Percentiles rank a stretch among this genome's conserved stretches.
Conservation (phyloP, 1,139 yeast species). For the Taphrina betulina region DNA sequence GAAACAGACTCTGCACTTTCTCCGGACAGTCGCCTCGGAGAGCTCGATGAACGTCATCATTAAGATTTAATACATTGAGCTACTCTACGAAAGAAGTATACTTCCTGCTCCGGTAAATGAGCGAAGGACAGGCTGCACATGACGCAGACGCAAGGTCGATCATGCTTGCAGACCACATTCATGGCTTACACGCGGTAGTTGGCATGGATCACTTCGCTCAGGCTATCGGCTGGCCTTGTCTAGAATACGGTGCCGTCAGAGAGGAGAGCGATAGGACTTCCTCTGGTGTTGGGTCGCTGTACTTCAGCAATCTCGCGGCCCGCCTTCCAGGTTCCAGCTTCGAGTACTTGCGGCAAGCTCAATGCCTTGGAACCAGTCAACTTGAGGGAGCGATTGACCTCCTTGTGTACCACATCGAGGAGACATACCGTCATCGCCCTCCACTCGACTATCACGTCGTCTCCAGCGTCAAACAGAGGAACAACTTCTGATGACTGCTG, state of each 20-base stretch:
- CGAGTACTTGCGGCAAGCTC: constrained; percentile 56
- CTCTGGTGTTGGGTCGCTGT: constrained; percentile 51
- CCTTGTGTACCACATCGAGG: constrained; percentile 52
- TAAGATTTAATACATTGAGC: too few relatives aligned
- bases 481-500: constrained; percentile 42
- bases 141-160: too few relatives aligned
- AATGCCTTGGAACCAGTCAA: constrained; percentile 44
- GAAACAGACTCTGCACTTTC: too few relatives aligned
- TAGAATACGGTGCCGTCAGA: constrained; percentile 59
- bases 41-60: too few relatives aligned
- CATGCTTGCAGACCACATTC: too few relatives aligned
- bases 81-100: too few relatives aligned
- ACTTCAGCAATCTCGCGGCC: constrained; percentile 57
- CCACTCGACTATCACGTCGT: constrained; percentile 65
- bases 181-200: too few relatives aligned
- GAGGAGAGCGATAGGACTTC: constrained; percentile 59
- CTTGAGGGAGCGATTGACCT: constrained; percentile 50
- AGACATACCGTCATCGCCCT: constrained; percentile 58
- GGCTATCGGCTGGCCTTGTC: too few relatives aligned
- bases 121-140: too few relatives aligned
- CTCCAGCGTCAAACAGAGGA: constrained; percentile 55
- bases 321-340: constrained; percentile 65
- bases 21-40: too few relatives aligned
- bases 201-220: too few relatives aligned
- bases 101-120: too few relatives aligned